These are phyloP conservation scores for Plasmodium falciparum DNA, from an alignment of 169 alveolate species.

Conservation along the genomic window DNA sequence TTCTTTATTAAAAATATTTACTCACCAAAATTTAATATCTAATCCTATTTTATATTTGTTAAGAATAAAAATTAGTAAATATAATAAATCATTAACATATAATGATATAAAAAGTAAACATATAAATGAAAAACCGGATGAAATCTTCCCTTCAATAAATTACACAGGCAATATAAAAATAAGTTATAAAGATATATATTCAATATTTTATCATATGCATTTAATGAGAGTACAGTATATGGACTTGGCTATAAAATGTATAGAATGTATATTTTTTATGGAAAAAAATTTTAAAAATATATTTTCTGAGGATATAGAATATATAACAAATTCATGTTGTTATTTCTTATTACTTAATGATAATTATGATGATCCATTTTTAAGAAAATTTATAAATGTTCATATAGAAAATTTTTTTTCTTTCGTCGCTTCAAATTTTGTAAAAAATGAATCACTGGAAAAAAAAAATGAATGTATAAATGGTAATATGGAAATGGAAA, in stretches of 20 bases:
- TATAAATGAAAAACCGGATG: too few relatives aligned
- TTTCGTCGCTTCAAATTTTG: conserved; percentile 6
- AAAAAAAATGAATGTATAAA: background rate
- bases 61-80: conserved; percentile 20
- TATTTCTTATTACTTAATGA: conserved; percentile 44
- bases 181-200: conserved; percentile 10
- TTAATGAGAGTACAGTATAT: conserved; percentile 17
- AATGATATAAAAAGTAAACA: background rate
- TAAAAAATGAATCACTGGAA: background rate
- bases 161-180: background rate
- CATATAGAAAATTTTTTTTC: conserved; percentile 13
- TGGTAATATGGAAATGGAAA: background rate
- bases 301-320: conserved; percentile 5
- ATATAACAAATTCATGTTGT: conserved; percentile 22
- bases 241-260: conserved; percentile 8
- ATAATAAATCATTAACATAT: background rate
- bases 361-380: conserved; percentile 3
- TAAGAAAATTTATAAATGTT: background rate
- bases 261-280: conserved; percentile 27
- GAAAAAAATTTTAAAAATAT: conserved; percentile 21
- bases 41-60: conserved; percentile 42
- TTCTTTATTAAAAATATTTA: conserved; percentile 28
- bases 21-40: conserved; percentile 34
- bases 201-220: conserved; percentile 7
- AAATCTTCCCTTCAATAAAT: background rate